A percentile compares a stretch with the other conserved stretches of the same genome.
These are phyloP conservation scores for Salvia sclarea DNA, from an alignment of 305 asterid genomes.

Conservation along the genomic window DNA sequence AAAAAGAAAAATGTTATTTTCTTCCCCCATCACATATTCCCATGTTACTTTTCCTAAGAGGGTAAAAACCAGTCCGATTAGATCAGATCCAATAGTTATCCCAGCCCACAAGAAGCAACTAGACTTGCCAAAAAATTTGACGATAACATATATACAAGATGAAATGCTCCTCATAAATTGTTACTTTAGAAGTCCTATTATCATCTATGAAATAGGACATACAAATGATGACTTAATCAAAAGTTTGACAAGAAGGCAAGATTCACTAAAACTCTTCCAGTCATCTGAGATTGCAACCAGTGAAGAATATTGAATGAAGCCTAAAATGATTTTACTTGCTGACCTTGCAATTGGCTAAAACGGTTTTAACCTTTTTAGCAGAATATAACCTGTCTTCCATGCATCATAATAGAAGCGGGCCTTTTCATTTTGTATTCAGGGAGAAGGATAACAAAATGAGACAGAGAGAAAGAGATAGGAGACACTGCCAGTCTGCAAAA, in stretches of 20 bases:
- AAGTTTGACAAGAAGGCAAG: constrained; percentile 3
- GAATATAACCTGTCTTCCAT: not conserved
- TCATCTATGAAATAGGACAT: not conserved
- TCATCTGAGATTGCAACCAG: not conserved
- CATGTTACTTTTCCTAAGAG: not conserved
- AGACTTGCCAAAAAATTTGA: not conserved
- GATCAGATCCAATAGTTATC: not conserved
- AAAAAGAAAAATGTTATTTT: constrained; percentile 24
- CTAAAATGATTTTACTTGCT: not conserved
- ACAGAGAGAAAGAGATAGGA: not conserved
- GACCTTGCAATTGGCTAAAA: not conserved
- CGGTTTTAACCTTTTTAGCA: not conserved
- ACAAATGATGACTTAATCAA: constrained; percentile 1
- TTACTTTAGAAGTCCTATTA: not conserved
- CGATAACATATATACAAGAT: not conserved
- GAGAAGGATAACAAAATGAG: not conserved
- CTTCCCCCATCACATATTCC: not conserved
- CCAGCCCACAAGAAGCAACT: constrained; percentile 6
- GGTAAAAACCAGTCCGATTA: not conserved
- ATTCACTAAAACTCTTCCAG: constrained; percentile 1
- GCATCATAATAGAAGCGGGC: not conserved
- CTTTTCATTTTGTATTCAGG: not conserved
- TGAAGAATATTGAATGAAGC: not conserved
- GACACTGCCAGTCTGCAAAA: not conserved
- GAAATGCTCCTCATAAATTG: not conserved